A percentile compares a stretch with the other conserved stretches of the same genome.
Evolutionary conservation across 1,284 basidiomycete species (phyloP).

Genomic region (Irpex sp.): DNA sequence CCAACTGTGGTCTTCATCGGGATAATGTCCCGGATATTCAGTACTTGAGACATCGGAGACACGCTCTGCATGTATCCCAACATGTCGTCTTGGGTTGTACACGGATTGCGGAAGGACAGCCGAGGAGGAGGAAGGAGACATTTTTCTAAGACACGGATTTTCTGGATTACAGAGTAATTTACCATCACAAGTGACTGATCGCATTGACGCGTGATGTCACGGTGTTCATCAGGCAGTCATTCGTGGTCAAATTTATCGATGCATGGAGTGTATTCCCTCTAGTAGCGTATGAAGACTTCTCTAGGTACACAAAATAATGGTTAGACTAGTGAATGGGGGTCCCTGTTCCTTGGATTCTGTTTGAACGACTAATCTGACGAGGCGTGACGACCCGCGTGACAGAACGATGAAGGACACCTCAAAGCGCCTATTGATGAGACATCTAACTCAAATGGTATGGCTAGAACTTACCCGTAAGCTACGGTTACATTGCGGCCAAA

Average conservation of each 20-base stretch:
- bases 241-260: no score
- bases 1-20: conserved; percentile 85
- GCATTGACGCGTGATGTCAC: neutral
- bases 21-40: conserved; percentile 86
- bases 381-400: no score
- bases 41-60: conserved; percentile 80
- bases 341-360: no score
- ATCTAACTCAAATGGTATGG: no score
- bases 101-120: conserved; percentile 22
- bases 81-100: conserved; percentile 40
- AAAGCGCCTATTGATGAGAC: no score
- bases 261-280: no score
- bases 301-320: no score
- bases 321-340: no score
- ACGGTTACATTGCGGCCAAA: neutral
- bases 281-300: no score
- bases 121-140: conserved; percentile 20
- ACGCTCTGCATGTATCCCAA: conserved; percentile 66
- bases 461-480: no score
- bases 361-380: no score
- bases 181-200: neutral
- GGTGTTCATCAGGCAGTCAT: neutral
- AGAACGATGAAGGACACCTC: no score
- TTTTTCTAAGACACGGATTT: conserved; percentile 9
- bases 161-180: neutral